Evolutionary conservation across 257 asterid genomes (phyloP), one percentile per base, ranked within the genome.

Genomic region (Scutellaria barbata): DNA sequence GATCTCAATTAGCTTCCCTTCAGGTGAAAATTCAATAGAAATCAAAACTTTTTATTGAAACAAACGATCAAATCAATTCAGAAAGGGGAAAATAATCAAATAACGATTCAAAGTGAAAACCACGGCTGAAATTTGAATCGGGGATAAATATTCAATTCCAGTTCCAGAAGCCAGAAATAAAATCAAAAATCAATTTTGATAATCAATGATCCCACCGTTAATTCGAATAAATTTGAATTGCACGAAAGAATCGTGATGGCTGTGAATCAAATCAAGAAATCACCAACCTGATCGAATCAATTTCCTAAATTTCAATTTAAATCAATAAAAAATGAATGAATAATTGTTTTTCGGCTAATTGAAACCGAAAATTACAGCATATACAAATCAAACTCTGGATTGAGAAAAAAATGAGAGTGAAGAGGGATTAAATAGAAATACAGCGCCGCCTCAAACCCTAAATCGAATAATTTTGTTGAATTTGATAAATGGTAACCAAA

Each of bases 361-460:
- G 37, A 7, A 40, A n/a, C 43, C 35, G 20, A 7, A 20, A 61
- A 67, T 45, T 16, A 39, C 47, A 39, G 63, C 46, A 7, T 52
- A 74, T 39, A 35, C 7, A 6, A 33, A 12, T 18, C 7, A 20
- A 50, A 12, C 14, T 18, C 56, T 14, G 40, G 64, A 55, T 68
- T 33, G 56, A 18, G 53, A 40, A 58, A 53, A 7, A 41, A 66
- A 52, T 8, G 47, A 63, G 10, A 30, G 55, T 58, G 63, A 58
- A 61, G 22, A 73, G 54, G 46, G 69, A 56, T 77, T 40, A 73
- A 41, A 55, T 33, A 69, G 17, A 37, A 6, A 42, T 63, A 10
- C 40, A 59, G 69, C 80, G 82, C 79, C 82, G 82, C 81, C 84
- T 17, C 69, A 61, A 76, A 66, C 71, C 76, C 81, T 75, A 81